phyloP scores from a whole-genome alignment of 1,284 basidiomycete species.

The Tilletia indica region DNA sequence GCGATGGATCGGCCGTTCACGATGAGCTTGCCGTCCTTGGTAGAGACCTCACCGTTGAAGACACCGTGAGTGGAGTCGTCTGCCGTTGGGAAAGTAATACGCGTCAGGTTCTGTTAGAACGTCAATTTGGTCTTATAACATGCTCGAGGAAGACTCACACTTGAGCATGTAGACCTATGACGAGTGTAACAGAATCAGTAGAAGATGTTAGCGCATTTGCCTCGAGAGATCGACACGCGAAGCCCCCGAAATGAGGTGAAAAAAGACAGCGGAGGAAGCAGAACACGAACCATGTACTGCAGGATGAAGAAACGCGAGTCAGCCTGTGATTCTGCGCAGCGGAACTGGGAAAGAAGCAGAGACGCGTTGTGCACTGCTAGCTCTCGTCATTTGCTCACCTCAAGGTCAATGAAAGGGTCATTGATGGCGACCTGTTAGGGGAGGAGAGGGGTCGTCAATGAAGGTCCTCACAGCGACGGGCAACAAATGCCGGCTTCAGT shows the following conservation, averaged over 20 bases:
- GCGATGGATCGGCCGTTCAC: constrained; percentile 78
- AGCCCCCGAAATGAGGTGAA: constrained; percentile 9
- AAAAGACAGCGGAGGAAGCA: background rate
- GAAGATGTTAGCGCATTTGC: background rate
- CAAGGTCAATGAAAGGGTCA: constrained; percentile 86
- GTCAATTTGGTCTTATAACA: background rate
- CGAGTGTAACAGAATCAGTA: background rate
- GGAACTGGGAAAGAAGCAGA: background rate
- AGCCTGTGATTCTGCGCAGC: too few relatives aligned
- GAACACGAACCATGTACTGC: constrained; percentile 46
- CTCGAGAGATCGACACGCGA: background rate
- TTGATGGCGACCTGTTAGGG: constrained; percentile 49
- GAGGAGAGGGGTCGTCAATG: background rate
- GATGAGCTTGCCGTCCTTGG: constrained; percentile 84
- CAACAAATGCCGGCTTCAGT: background rate
- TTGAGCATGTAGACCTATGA: constrained; percentile 98
- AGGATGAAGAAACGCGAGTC: background rate
- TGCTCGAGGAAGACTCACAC: constrained; percentile 57
- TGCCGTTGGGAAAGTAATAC: background rate
- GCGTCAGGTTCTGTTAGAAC: background rate
- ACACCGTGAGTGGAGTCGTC: constrained; percentile 93
- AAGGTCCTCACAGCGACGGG: too few relatives aligned
- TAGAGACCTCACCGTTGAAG: constrained; percentile 81
- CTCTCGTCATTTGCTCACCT: constrained; percentile 61
- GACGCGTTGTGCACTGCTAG: too few relatives aligned